Percentiles rank a stretch among this genome's conserved stretches.
Conservation (phyloP, 2,329 filamentous ascomycete genomes). For the Pseudocercospora eumusae region DNA sequence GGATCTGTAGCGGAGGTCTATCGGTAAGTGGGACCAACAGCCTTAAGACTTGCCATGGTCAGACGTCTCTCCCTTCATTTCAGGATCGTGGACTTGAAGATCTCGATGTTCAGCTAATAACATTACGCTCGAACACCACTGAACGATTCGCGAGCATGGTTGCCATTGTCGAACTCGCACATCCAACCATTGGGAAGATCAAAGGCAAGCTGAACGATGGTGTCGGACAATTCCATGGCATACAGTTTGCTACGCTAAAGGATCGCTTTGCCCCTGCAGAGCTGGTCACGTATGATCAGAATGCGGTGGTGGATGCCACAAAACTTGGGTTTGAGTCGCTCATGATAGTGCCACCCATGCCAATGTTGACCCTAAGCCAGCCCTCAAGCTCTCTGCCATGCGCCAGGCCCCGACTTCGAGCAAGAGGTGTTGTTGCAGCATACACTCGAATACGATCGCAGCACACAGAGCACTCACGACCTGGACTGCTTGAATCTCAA, state of each 20-base stretch:
- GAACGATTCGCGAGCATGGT: neutral
- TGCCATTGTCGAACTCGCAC: slow-evolving; percentile 19
- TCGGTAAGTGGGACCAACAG: slow-evolving; percentile 1
- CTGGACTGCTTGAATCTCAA: slow-evolving; percentile 21
- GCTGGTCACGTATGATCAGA: slow-evolving; percentile 35
- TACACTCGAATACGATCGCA: slow-evolving; percentile 7
- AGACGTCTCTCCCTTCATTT: neutral
- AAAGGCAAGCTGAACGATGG: slow-evolving; percentile 29
- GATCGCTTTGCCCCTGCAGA: slow-evolving; percentile 43
- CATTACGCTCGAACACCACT: neutral
- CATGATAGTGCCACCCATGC: neutral
- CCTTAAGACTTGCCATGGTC: neutral
- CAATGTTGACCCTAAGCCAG: neutral
- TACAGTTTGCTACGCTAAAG: slow-evolving; percentile 44
- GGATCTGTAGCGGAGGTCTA: neutral
- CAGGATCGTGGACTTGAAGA: neutral
- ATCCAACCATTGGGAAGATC: slow-evolving; percentile 32
- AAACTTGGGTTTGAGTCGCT: slow-evolving; percentile 39
- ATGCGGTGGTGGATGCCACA: slow-evolving; percentile 38
- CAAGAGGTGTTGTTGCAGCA: slow-evolving; percentile 4
- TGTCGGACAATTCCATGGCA: slow-evolving; percentile 41
- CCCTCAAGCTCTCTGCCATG: slow-evolving; percentile 1
- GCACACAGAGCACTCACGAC: slow-evolving; percentile 2
- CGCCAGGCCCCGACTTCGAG: slow-evolving; percentile 8
- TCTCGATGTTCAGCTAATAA: neutral